Evolutionary conservation across 805 yeast genomes (phyloP), one percentile per base, ranked within the genome.

Genomic region (Spathaspora boniae): DNA sequence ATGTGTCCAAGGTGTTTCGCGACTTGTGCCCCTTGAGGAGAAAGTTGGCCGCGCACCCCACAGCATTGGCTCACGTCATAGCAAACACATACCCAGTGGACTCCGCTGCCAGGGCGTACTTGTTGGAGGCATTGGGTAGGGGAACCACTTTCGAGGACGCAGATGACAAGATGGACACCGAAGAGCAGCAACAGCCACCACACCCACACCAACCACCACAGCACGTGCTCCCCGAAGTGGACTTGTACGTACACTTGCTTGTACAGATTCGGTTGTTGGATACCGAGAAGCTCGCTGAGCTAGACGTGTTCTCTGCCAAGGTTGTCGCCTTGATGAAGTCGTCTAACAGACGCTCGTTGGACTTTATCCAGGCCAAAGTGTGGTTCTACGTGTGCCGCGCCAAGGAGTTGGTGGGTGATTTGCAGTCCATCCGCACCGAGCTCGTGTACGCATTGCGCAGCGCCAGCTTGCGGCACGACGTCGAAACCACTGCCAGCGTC

Each of bases 301-400:
- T 80, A 41, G 74, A 76, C 38, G 50, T 57, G 8, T 76, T 86
- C 54, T 82, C 82, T 50, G 58, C 51, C 8, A 62, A 65, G 34
- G 68, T 77, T 28, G 65, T 82, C 37, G 54, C 64, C 9, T 65
- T 79, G 35, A 70, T 87, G 54, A 72, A 74, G 39, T 58, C 70
- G 9, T 82, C 82, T 64, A 87, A 87, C 61, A 78, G 83, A 45
- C 76, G 98, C 45, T 76, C 94, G 4, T 66, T 91, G 46, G 98
- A 93, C 61, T 78, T 85, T 50, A 73, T 93, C 40, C 79, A 79
- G 45, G 93, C 98, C 11, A 91, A 89, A 59, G 72, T 85, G 42
- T 93, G 98, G 98, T 93, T 91, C 57, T 91, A 88, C 65, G 73
- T 85, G 47, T 73, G 82, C 29, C 78, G 95, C 59, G 75, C 88